A percentile compares a stretch with the other conserved stretches of the same genome.
Conservation (phyloP, 345 rosid genomes). For the Schrenkiella parvula region DNA sequence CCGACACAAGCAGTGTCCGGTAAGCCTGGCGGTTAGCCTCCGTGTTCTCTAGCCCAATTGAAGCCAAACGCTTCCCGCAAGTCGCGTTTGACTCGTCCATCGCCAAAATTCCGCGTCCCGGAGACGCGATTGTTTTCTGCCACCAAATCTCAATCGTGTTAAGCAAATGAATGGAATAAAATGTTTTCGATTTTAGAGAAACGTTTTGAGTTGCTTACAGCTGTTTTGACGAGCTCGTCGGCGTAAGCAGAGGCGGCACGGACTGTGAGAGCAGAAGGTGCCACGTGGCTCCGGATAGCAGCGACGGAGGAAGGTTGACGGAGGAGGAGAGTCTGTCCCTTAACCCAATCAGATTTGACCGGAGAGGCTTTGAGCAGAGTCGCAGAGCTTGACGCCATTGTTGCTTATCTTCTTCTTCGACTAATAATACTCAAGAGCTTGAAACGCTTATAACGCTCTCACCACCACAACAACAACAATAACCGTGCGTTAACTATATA, state of each 20-base stretch:
- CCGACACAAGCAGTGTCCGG: constrained; percentile 79
- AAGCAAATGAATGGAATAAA: not conserved
- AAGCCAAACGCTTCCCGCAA: constrained; percentile 88
- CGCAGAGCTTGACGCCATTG: constrained; percentile 68
- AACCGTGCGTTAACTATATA: not conserved
- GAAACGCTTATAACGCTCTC: not conserved
- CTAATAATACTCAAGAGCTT: not conserved
- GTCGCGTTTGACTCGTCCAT: constrained; percentile 99
- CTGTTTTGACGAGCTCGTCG: constrained; percentile 92
- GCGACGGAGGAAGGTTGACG: constrained; percentile 55
- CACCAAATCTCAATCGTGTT: not conserved
- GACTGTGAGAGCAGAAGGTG: constrained; percentile 46
- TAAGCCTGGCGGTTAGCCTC: constrained; percentile 97
- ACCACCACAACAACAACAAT: not conserved
- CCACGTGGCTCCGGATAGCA: constrained; percentile 38
- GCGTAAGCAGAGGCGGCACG: constrained; percentile 79
- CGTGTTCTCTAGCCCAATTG: constrained; percentile 90
- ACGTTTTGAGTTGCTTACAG: constrained; percentile 43
- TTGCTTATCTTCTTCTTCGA: constrained; percentile 6
- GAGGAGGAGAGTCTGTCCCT: constrained; percentile 50
- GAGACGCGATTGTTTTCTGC: constrained; percentile 86
- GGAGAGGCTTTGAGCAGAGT: constrained; percentile 74
- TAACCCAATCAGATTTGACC: constrained; percentile 74
- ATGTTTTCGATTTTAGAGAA: not conserved
- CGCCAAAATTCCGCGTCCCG: constrained; percentile 91